These are phyloP conservation scores for Solanum hybrid DNA, from an alignment of 305 asterid species.

Conservation along the genomic window DNA sequence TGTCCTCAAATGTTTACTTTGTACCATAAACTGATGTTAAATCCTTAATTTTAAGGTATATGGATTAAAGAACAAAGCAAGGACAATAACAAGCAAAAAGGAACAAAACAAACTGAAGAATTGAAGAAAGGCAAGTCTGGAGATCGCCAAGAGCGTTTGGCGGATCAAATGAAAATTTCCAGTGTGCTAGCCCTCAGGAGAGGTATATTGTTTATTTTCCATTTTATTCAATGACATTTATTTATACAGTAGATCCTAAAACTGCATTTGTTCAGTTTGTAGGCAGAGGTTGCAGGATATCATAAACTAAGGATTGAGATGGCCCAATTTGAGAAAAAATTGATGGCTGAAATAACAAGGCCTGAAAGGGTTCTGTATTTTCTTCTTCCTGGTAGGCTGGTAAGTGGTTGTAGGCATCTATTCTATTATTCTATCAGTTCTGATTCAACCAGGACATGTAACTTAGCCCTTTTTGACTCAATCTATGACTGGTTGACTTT, in stretches of 20 bases:
- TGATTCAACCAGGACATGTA: not conserved
- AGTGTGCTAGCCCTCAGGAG: slow-evolving; percentile 41
- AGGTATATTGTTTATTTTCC: slow-evolving; percentile 35
- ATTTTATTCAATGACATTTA: not conserved
- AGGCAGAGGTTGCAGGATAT: slow-evolving; percentile 86
- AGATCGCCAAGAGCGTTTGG: too few species aligned
- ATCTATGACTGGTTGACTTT: not conserved
- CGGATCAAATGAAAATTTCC: too few species aligned
- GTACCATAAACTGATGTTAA: too few species aligned
- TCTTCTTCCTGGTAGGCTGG: slow-evolving; percentile 95
- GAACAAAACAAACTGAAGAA: too few species aligned
- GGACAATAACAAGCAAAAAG: too few species aligned
- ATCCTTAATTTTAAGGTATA: too few species aligned
- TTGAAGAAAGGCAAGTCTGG: too few species aligned
- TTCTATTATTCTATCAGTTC: not conserved
- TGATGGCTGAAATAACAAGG: slow-evolving; percentile 82
- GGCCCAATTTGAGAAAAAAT: slow-evolving; percentile 67
- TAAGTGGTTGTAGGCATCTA: slow-evolving; percentile 24
- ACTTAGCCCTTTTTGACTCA: not conserved
- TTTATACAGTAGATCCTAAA: slow-evolving; percentile 3
- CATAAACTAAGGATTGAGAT: slow-evolving; percentile 74
- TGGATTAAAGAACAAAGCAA: too few species aligned
- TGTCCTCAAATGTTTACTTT: too few species aligned
- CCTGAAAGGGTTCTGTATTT: slow-evolving; percentile 84
- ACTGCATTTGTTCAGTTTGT: slow-evolving; percentile 14